A percentile compares a stretch with the other conserved stretches of the same genome.
Conservation (phyloP, 1,284 basidiomycete genomes). For the Moesziomyces sp. region DNA sequence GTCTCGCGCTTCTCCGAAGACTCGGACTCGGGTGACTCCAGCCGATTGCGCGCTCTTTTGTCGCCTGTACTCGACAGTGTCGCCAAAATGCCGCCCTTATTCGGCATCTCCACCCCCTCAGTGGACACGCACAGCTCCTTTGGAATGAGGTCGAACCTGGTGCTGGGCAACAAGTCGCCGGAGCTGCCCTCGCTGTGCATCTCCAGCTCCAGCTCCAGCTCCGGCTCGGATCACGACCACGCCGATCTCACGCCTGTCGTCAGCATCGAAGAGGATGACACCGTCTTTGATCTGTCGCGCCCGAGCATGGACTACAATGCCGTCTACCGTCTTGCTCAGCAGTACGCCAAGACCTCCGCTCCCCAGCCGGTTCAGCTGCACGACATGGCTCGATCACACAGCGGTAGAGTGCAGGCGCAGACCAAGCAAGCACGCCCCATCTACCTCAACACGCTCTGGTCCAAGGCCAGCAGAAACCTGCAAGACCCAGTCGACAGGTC, state of each 20-base stretch:
- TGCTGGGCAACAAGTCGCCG: slow-evolving; percentile 9
- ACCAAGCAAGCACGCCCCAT: not conserved
- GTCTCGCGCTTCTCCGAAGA: slow-evolving; percentile 22
- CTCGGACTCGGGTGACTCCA: slow-evolving; percentile 18
- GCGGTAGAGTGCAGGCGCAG: not conserved
- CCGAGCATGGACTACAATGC: slow-evolving; percentile 8
- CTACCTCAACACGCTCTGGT: not conserved
- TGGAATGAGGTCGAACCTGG: not conserved
- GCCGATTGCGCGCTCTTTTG: slow-evolving; percentile 2
- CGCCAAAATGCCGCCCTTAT: slow-evolving; percentile 1
- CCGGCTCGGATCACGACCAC: slow-evolving; percentile 19
- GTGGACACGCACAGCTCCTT: not conserved
- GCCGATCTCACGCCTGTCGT: slow-evolving; percentile 7
- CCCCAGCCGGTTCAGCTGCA: not conserved
- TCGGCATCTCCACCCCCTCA: not conserved
- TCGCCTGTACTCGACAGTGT: slow-evolving; percentile 9
- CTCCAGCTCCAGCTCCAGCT: slow-evolving; percentile 22
- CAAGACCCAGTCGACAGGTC: slow-evolving; percentile 10
- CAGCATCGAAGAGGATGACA: slow-evolving; percentile 14
- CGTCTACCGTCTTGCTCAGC: slow-evolving; percentile 10
- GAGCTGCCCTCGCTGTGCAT: slow-evolving; percentile 15
- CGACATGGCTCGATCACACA: not conserved
- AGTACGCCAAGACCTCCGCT: slow-evolving; percentile 4
- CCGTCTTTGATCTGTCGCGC: slow-evolving; percentile 28
- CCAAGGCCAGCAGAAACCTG: not conserved